A percentile compares a stretch with the other conserved stretches of the same genome.
Evolutionary conservation across 1,284 basidiomycete species (phyloP).

Genomic region (Ceratobasidium papillatum): DNA sequence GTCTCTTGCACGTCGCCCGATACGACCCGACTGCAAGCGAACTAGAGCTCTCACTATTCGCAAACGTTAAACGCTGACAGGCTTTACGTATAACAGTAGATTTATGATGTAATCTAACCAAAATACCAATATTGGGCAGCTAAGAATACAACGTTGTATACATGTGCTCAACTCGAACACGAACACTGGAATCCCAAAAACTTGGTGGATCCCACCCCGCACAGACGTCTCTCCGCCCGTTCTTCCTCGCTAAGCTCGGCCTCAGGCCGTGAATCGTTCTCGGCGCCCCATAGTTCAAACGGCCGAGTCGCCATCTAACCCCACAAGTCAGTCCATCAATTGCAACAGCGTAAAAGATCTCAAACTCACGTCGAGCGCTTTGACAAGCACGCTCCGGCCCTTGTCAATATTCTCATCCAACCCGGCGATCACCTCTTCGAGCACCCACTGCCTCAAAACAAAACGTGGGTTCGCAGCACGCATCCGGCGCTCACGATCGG

Average conservation of each 20-base stretch:
- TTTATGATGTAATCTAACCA: not conserved
- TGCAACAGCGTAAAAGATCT: constrained; percentile 42
- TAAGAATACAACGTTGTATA: not conserved
- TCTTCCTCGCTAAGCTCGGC: constrained; percentile 64
- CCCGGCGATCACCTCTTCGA: constrained; percentile 85
- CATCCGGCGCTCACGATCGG: constrained; percentile 54
- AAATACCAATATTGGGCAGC: not conserved
- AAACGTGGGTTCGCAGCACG: constrained; percentile 82
- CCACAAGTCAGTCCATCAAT: not conserved
- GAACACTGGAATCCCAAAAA: constrained; percentile 93
- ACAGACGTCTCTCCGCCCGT: constrained; percentile 77
- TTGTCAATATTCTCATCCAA: constrained; percentile 68
- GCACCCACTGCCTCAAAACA: constrained; percentile 89
- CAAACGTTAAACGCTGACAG: not conserved
- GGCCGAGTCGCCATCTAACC: constrained; percentile 80
- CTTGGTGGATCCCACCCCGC: constrained; percentile 75
- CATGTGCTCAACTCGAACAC: constrained; percentile 72
- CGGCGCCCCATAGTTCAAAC: constrained; percentile 82
- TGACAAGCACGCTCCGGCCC: constrained; percentile 71
- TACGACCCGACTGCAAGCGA: not conserved
- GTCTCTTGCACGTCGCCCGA: not conserved
- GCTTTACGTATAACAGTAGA: not conserved
- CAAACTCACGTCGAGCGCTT: constrained; percentile 72
- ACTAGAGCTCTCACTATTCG: not conserved
- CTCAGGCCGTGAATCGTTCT: constrained; percentile 57